Conservation (phyloP, 768 basidiomycete species). For the Tulasnella calospora region DNA sequence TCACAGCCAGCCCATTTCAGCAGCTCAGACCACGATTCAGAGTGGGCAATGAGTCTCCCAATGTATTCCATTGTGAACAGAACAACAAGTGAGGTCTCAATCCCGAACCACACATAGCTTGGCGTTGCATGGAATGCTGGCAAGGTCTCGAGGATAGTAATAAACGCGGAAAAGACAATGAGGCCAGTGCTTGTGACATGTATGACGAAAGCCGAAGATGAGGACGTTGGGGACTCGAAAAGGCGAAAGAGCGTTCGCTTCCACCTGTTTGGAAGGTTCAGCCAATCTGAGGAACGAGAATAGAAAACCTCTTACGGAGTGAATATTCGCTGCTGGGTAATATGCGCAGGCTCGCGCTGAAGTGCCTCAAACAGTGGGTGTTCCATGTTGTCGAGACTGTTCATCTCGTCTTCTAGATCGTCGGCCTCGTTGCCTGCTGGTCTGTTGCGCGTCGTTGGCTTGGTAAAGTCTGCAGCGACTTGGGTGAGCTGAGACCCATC, state of each 20-base stretch:
- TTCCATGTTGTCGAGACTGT: background rate
- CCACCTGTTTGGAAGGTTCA: conserved; percentile 39
- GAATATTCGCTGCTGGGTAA: background rate
- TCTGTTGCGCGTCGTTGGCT: background rate
- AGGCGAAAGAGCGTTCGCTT: conserved; percentile 63
- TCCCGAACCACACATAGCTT: conserved; percentile 73
- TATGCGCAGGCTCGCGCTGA: background rate
- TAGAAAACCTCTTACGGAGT: conserved; percentile 7
- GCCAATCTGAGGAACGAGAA: background rate
- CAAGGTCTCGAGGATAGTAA: conserved; percentile 76
- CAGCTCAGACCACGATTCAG: conserved; percentile 66
- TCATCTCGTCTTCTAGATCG: conserved; percentile 10
- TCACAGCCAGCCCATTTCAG: conserved; percentile 66
- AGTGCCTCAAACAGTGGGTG: conserved; percentile 18
- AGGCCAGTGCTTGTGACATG: conserved; percentile 66
- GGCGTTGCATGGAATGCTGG: conserved; percentile 67
- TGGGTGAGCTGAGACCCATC: background rate
- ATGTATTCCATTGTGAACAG: conserved; percentile 84
- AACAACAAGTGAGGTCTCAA: conserved; percentile 78
- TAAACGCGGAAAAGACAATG: conserved; percentile 67
- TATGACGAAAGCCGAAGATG: conserved; percentile 66
- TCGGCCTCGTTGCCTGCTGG: background rate
- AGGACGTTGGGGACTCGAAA: conserved; percentile 76
- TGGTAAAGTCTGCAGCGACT: conserved; percentile 17
- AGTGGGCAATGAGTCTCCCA: conserved; percentile 58